These are phyloP conservation scores for Byssoonygena ceratinophila DNA, from an alignment of 2,329 filamentous ascomycete genomes.

Conservation along the genomic window DNA sequence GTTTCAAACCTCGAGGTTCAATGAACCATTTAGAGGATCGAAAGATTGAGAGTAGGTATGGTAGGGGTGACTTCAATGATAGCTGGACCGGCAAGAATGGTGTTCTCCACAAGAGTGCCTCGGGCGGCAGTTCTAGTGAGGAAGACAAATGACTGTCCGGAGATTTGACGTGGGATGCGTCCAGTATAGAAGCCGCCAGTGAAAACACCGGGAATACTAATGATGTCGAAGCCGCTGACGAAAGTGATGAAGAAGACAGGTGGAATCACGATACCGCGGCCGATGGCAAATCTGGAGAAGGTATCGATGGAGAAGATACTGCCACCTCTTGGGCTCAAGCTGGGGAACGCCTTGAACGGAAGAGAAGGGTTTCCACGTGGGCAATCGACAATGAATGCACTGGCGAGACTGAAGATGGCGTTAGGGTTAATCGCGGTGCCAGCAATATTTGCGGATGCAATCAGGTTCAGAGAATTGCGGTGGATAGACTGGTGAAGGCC, in stretches of 20 bases:
- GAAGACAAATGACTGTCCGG: constrained; percentile 26
- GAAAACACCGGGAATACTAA: constrained; percentile 17
- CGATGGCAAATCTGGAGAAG: constrained; percentile 16
- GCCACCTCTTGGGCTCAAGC: constrained; percentile 27
- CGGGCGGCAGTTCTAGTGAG: constrained; percentile 20
- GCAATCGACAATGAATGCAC: constrained; percentile 51
- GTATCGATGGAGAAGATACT: constrained; percentile 15
- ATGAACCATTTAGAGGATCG: background rate
- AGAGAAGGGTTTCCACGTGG: constrained; percentile 45
- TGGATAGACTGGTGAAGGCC: constrained; percentile 55
- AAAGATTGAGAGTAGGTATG: constrained; percentile 9
- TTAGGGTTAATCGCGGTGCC: constrained; percentile 50
- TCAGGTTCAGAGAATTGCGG: constrained; percentile 40
- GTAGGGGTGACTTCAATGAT: constrained; percentile 24
- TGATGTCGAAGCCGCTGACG: constrained; percentile 21
- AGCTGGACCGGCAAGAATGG: constrained; percentile 25
- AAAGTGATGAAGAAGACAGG: constrained; percentile 16
- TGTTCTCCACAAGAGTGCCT: constrained; percentile 21
- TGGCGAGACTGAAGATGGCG: constrained; percentile 54
- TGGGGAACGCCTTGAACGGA: constrained; percentile 52
- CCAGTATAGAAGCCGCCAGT: constrained; percentile 17
- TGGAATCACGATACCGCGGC: constrained; percentile 17
- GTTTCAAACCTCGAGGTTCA: background rate
- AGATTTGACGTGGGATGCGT: constrained; percentile 20
- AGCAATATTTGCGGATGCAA: constrained; percentile 50